A percentile compares a stretch with the other conserved stretches of the same genome.
Conservation (phyloP, 495 filamentous ascomycete species). For the Tuber aestivum region DNA sequence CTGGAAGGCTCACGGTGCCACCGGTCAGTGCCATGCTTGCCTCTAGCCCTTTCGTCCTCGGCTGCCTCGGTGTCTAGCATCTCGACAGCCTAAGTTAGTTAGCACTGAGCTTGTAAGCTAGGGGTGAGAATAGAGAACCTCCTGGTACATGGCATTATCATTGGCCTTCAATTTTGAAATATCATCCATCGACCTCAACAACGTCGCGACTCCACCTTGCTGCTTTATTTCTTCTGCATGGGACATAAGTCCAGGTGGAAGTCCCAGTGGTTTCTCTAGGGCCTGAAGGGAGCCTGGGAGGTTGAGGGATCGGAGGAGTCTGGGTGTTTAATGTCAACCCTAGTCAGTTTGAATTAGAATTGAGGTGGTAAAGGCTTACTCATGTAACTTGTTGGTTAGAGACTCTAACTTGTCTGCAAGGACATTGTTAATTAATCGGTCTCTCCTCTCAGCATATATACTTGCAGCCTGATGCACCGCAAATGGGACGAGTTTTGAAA, state of each 20-base stretch:
- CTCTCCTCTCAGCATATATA: slow-evolving; percentile 87
- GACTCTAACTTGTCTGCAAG: slow-evolving; percentile 80
- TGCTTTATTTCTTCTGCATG: slow-evolving; percentile 96
- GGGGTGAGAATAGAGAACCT: slow-evolving; percentile 41
- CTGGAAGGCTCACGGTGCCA: slow-evolving; percentile 69
- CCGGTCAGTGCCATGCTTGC: slow-evolving; percentile 79
- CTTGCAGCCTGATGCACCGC: slow-evolving; percentile 91
- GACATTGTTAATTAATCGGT: slow-evolving; percentile 76
- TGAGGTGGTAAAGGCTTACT: slow-evolving; percentile 45
- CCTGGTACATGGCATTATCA: slow-evolving; percentile 68
- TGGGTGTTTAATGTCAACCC: slow-evolving; percentile 21
- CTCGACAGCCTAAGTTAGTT: slow-evolving; percentile 52
- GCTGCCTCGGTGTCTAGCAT: slow-evolving; percentile 70
- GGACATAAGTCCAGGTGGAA: slow-evolving; percentile 75
- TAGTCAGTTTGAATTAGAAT: neutral
- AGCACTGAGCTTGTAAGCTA: neutral
- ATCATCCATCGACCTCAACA: slow-evolving; percentile 73
- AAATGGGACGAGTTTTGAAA: slow-evolving; percentile 89
- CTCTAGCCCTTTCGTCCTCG: slow-evolving; percentile 68
- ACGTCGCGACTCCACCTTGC: slow-evolving; percentile 69
- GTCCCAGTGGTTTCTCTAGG: slow-evolving; percentile 84
- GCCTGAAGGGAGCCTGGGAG: slow-evolving; percentile 91
- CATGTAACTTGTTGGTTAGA: slow-evolving; percentile 72
- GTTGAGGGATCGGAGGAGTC: slow-evolving; percentile 71
- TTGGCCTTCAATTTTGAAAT: slow-evolving; percentile 76